Percentiles rank a stretch among this genome's conserved stretches.
Conservation (phyloP, 257 asterid species). For the Verbena officinalis region DNA sequence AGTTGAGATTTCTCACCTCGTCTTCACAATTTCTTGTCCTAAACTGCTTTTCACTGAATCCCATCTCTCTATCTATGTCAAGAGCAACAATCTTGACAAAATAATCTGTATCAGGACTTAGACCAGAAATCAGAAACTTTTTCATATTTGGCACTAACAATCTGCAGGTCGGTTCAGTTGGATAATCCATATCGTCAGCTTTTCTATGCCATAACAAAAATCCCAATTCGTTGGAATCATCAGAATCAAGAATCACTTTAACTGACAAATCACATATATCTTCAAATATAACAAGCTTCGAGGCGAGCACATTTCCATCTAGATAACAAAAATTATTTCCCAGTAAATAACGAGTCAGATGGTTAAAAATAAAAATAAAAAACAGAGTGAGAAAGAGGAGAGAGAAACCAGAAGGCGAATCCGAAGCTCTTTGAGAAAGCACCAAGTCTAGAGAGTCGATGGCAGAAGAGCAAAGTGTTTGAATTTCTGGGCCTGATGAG, state of each 20-base stretch:
- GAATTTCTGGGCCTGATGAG: slow-evolving; percentile 85
- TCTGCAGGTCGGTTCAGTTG: slow-evolving; percentile 63
- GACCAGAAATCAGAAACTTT: slow-evolving; percentile 53
- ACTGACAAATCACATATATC: slow-evolving; percentile 46
- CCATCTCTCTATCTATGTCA: slow-evolving; percentile 51
- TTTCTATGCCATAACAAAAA: slow-evolving; percentile 74
- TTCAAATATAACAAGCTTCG: slow-evolving; percentile 58
- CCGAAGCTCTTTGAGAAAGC: slow-evolving; percentile 45
- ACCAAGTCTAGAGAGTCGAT: slow-evolving; percentile 62
- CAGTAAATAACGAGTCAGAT: not conserved
- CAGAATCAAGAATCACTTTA: slow-evolving; percentile 35
- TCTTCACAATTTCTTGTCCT: slow-evolving; percentile 42
- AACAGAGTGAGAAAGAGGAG: slow-evolving; percentile 22
- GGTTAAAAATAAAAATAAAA: not conserved
- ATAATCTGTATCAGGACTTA: slow-evolving; percentile 60
- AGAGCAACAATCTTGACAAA: slow-evolving; percentile 56
- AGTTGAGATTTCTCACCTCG: slow-evolving; percentile 34
- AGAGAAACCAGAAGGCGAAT: slow-evolving; percentile 45
- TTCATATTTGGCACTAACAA: slow-evolving; percentile 49
- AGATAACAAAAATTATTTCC: slow-evolving; percentile 27
- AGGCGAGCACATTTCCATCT: slow-evolving; percentile 45
- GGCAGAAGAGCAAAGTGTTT: slow-evolving; percentile 70
- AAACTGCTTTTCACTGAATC: slow-evolving; percentile 47
- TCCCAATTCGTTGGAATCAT: slow-evolving; percentile 27
- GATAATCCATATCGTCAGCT: slow-evolving; percentile 56